Percentiles rank a stretch among this genome's conserved stretches.
Conservation (phyloP, 139 green algal species). For the Micractinium conductrix region DNA sequence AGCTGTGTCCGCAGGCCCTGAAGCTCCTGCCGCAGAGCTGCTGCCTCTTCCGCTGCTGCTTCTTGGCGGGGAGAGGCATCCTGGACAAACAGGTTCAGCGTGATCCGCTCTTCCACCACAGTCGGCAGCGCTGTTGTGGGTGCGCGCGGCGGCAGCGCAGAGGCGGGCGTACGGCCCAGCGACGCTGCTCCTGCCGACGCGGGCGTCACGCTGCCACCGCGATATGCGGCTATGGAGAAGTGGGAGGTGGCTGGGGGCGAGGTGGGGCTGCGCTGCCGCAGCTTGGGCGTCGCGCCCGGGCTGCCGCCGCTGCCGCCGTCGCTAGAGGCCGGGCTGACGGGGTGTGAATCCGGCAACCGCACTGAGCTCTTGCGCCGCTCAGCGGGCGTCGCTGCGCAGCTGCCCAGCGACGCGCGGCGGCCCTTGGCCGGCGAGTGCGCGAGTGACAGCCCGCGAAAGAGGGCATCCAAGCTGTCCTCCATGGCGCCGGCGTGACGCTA, state of each 20-base stretch:
- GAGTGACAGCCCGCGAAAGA: neutral
- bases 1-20: neutral
- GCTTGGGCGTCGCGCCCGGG: neutral
- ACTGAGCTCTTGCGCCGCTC: neutral
- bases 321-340: neutral
- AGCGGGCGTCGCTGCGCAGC: neutral
- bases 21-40: neutral
- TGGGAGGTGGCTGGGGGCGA: slow-evolving; percentile 7
- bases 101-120: neutral
- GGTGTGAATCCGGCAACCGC: neutral
- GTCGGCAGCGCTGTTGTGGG: neutral
- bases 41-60: neutral
- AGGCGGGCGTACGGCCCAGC: neutral
- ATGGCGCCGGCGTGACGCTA: neutral
- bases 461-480: neutral
- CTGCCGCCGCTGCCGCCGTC: neutral
- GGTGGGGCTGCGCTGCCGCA: neutral
- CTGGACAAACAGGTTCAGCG: neutral
- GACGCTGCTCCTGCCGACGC: neutral
- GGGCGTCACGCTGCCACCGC: neutral
- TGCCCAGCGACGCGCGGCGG: no score
- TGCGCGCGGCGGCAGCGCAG: no score
- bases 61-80: neutral
- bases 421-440: no score
- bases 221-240: slow-evolving; percentile 1